phyloP scores from a whole-genome alignment of 2,329 filamentous ascomycete genomes.

The Rutstroemia sydowiana region DNA sequence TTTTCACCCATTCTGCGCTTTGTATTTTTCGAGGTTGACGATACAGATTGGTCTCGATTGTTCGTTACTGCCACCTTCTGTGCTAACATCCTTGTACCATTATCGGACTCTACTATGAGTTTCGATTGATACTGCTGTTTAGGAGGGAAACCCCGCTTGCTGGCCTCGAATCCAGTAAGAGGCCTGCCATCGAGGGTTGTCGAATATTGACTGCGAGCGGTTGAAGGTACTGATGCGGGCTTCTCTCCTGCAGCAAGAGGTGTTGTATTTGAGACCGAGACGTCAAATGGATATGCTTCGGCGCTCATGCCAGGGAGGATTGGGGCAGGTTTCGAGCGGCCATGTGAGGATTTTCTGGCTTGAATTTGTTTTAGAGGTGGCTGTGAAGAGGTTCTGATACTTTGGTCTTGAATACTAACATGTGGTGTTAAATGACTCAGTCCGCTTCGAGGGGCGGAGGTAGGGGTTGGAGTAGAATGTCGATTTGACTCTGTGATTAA shows the following conservation, averaged over 20 bases:
- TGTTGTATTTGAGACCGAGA: neutral
- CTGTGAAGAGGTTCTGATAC: neutral
- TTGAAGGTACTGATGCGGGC: neutral
- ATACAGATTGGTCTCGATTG: no score
- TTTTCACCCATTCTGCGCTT: no score
- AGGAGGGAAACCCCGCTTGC: no score
- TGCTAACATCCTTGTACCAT: no score
- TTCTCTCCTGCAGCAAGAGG: neutral
- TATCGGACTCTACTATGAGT: no score
- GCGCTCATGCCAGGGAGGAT: conserved; percentile 8
- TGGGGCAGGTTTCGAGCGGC: conserved; percentile 1
- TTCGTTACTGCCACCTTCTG: no score
- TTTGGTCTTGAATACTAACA: neutral
- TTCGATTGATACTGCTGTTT: no score
- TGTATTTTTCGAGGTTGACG: no score
- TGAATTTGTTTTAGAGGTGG: neutral
- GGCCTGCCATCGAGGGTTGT: no score
- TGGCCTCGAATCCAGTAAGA: no score
- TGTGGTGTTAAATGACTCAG: neutral
- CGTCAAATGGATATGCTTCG: neutral
- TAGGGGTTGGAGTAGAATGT: conserved; percentile 3
- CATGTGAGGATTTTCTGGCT: conserved; percentile 1
- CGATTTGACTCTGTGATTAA: conserved; percentile 7
- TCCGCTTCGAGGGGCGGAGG: neutral
- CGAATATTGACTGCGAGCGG: neutral